Percentiles rank a stretch among this genome's conserved stretches.
Evolutionary conservation across 495 filamentous ascomycete genomes (phyloP).

Genomic region (Xylaria nigripes): DNA sequence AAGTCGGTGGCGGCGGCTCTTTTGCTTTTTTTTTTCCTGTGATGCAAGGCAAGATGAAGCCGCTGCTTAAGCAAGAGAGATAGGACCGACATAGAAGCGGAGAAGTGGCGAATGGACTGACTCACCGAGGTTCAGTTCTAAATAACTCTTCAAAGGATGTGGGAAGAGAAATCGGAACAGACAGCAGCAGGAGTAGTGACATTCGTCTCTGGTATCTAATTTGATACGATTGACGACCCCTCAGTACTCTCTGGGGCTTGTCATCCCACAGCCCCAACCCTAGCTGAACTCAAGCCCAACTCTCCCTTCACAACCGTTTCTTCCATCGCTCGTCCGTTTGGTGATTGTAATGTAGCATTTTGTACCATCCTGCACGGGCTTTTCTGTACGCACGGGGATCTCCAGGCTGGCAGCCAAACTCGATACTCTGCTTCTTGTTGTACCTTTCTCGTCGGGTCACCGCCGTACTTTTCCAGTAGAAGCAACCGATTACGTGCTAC

Average conservation of each 20-base stretch:
- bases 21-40: not conserved
- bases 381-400: constrained; percentile 4
- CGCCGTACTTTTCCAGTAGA: not conserved
- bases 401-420: constrained; percentile 4
- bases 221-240: not conserved
- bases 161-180: not conserved
- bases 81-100: not conserved
- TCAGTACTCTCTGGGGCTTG: not conserved
- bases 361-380: constrained; percentile 5
- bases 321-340: not conserved
- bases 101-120: not conserved
- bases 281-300: not conserved
- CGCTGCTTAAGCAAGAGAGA: not conserved
- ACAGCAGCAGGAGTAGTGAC: not conserved
- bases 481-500: constrained; percentile 9
- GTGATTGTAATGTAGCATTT: constrained; percentile 5
- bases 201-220: not conserved
- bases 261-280: constrained; percentile 5
- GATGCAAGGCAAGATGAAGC: not conserved
- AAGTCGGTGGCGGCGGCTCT: constrained; percentile 4
- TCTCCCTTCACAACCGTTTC: constrained; percentile 1
- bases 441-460: not conserved
- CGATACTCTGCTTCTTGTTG: not conserved
- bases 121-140: not conserved
- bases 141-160: not conserved